phyloP scores from a whole-genome alignment of 306 rosid genomes.

The Sophora flavescens region DNA sequence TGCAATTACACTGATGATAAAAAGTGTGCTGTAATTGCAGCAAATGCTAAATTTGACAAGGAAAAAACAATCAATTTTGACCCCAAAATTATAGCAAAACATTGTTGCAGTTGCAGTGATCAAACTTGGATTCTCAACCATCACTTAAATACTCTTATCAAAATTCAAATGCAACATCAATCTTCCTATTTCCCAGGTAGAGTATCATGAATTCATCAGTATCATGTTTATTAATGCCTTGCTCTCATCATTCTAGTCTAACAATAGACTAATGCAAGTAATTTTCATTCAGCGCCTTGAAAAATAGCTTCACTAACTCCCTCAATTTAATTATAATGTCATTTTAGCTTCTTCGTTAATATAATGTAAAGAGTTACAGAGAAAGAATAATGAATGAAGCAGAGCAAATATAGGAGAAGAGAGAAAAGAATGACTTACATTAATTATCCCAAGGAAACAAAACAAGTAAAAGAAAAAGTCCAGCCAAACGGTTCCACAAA shows the following conservation, averaged over 20 bases:
- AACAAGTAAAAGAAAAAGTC: neutral
- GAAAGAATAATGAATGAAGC: neutral
- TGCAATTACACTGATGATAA: neutral
- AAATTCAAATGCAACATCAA: neutral
- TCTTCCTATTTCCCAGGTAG: neutral
- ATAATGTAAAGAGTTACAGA: neutral
- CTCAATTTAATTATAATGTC: too few relatives aligned
- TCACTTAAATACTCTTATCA: neutral
- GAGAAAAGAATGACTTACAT: constrained; percentile 44
- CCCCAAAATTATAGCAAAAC: neutral
- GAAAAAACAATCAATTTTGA: too few relatives aligned
- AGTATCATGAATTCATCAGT: neutral
- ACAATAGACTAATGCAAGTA: neutral
- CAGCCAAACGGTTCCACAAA: constrained; percentile 61
- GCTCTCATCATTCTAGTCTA: neutral
- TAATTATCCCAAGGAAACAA: neutral
- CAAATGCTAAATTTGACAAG: neutral
- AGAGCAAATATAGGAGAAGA: neutral
- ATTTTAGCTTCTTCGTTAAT: neutral
- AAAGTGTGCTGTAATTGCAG: neutral
- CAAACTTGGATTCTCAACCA: neutral
- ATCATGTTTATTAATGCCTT: neutral
- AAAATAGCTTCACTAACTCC: too few relatives aligned
- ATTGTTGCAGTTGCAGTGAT: neutral
- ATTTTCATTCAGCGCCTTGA: too few relatives aligned